phyloP scores from a whole-genome alignment of 2,329 filamentous ascomycete genomes.

The Sodiomyces alkalinus region DNA sequence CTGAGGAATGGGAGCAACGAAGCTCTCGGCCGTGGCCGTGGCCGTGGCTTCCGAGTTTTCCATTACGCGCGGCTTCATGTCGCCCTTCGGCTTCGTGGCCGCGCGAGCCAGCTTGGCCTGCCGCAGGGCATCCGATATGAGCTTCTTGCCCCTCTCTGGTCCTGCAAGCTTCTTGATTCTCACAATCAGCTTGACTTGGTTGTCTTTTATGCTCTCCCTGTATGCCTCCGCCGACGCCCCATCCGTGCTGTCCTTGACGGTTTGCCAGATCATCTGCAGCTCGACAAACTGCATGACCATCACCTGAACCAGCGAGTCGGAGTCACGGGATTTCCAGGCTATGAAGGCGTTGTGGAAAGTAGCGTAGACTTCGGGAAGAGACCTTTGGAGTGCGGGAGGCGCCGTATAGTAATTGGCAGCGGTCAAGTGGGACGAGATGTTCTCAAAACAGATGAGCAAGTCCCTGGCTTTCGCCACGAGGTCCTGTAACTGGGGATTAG shows the following conservation, averaged over 20 bases:
- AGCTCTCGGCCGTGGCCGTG: constrained; percentile 20
- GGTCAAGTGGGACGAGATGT: constrained; percentile 50
- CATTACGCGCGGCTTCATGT: constrained; percentile 54
- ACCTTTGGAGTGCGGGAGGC: constrained; percentile 44
- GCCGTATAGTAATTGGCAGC: constrained; percentile 51
- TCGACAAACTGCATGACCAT: constrained; percentile 82
- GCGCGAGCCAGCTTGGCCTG: constrained; percentile 52
- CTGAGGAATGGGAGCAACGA: constrained; percentile 24
- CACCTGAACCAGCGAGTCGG: constrained; percentile 60
- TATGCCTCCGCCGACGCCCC: constrained; percentile 63
- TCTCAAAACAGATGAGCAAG: constrained; percentile 64
- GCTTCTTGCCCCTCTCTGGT: constrained; percentile 50
- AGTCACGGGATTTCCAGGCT: constrained; percentile 71
- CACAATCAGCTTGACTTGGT: constrained; percentile 65
- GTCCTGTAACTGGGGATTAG: constrained; percentile 50
- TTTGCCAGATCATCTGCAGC: constrained; percentile 70
- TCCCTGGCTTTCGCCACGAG: constrained; percentile 66
- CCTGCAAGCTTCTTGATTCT: constrained; percentile 68
- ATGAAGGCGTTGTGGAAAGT: constrained; percentile 68
- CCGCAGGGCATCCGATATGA: constrained; percentile 61
- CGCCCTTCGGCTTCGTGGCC: constrained; percentile 50
- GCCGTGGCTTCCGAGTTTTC: constrained; percentile 22
- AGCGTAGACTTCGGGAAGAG: constrained; percentile 54
- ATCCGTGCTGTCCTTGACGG: constrained; percentile 63
- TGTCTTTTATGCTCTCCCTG: constrained; percentile 64